phyloP scores from a whole-genome alignment of 2,329 filamentous ascomycete genomes.

The Botrytis elliptica region DNA sequence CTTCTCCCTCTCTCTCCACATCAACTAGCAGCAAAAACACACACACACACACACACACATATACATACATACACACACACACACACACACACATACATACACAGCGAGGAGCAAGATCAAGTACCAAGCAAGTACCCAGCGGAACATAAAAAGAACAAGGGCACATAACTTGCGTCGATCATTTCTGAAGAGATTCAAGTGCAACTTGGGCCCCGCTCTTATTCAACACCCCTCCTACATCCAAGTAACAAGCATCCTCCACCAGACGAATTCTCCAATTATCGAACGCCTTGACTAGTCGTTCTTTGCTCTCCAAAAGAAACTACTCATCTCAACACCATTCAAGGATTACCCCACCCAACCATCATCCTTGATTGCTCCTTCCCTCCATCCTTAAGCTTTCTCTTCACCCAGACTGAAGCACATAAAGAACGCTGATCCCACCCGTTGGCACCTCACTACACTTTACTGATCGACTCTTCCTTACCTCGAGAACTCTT shows the following conservation, averaged over 20 bases:
- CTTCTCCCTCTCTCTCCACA: conserved; percentile 17
- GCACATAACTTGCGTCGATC: conserved; percentile 30
- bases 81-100: neutral
- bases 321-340: conserved; percentile 18
- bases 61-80: neutral
- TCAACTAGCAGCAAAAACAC: conserved; percentile 13
- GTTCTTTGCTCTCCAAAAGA: conserved; percentile 10
- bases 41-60: neutral
- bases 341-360: conserved; percentile 24
- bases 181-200: conserved; percentile 30
- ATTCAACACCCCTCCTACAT: conserved; percentile 19
- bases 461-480: conserved; percentile 31
- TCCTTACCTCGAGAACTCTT: conserved; percentile 27
- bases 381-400: conserved; percentile 21
- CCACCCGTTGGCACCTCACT: conserved; percentile 26
- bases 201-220: conserved; percentile 24
- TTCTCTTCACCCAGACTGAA: conserved; percentile 26
- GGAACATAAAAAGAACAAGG: conserved; percentile 23
- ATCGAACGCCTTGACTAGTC: conserved; percentile 20
- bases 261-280: conserved; percentile 26
- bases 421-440: conserved; percentile 41
- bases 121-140: conserved; percentile 18
- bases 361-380: conserved; percentile 30
- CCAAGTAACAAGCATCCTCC: conserved; percentile 20
- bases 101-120: conserved; percentile 17